These are phyloP conservation scores for Globisporangium paroecandrum DNA, from an alignment of 352 stramenopile species.

Conservation along the genomic window DNA sequence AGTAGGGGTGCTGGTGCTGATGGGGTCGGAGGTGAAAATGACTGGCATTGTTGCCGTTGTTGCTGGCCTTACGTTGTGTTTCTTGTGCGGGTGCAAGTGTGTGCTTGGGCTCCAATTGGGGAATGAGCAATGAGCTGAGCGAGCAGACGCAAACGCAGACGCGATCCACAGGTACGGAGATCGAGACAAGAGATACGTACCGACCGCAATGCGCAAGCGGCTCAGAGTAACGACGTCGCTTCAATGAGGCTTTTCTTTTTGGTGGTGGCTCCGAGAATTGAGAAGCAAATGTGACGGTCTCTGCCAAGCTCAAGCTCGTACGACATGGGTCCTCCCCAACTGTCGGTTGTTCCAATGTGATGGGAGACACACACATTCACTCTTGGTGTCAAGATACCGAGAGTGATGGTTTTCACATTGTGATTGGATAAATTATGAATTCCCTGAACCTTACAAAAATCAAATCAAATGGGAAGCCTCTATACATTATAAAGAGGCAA, in stretches of 20 bases:
- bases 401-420: not conserved
- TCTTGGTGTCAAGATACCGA: not conserved
- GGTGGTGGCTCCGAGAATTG: not conserved
- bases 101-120: not conserved
- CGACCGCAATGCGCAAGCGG: not conserved
- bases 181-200: not conserved
- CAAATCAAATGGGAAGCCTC: no score
- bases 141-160: not conserved
- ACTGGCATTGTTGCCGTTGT: not conserved
- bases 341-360: no score
- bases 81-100: not conserved
- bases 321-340: not conserved
- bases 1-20: not conserved
- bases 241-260: not conserved
- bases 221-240: not conserved
- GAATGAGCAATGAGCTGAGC: conserved; percentile 8
- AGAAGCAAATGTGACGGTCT: not conserved
- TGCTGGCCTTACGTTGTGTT: not conserved
- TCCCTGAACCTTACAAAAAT: no score
- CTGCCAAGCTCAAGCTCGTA: not conserved
- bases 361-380: not conserved
- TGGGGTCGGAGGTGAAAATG: not conserved
- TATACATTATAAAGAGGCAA: no score
- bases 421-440: not conserved
- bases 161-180: not conserved